Conservation (phyloP, 306 rosid genomes). For the Gastrolobium villosum region DNA sequence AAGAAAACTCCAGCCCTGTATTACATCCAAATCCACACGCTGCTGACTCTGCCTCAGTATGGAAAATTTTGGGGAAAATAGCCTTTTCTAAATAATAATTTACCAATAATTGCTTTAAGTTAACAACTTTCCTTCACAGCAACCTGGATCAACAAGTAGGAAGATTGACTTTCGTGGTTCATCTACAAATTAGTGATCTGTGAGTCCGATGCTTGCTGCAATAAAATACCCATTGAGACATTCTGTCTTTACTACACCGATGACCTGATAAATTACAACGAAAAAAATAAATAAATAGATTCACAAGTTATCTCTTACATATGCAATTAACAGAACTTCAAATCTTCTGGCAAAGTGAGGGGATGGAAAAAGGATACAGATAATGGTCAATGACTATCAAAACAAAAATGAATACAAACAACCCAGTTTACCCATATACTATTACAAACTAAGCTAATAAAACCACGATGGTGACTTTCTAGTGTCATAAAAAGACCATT, state of each 20-base stretch:
- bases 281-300: neutral
- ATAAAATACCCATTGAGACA: constrained; percentile 32
- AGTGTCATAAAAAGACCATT: constrained; percentile 27
- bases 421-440: constrained; percentile 1
- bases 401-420: neutral
- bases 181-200: constrained; percentile 34
- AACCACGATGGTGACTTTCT: constrained; percentile 9
- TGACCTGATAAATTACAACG: constrained; percentile 48
- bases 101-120: constrained; percentile 10
- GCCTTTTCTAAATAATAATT: constrained; percentile 41
- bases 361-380: neutral
- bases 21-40: constrained; percentile 42
- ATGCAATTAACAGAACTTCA: constrained; percentile 13
- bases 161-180: constrained; percentile 36
- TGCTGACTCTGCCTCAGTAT: constrained; percentile 44
- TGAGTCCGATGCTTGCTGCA: constrained; percentile 39
- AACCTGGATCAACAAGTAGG: constrained; percentile 40
- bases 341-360: neutral
- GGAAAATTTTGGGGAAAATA: constrained; percentile 40
- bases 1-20: constrained; percentile 26
- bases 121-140: constrained; percentile 35
- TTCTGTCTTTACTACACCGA: constrained; percentile 49
- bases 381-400: neutral
- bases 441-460: constrained; percentile 5
- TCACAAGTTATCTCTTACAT: constrained; percentile 26